Evolutionary conservation across 2,329 filamentous ascomycete species (phyloP).

Genomic region (Penicillium sp.): DNA sequence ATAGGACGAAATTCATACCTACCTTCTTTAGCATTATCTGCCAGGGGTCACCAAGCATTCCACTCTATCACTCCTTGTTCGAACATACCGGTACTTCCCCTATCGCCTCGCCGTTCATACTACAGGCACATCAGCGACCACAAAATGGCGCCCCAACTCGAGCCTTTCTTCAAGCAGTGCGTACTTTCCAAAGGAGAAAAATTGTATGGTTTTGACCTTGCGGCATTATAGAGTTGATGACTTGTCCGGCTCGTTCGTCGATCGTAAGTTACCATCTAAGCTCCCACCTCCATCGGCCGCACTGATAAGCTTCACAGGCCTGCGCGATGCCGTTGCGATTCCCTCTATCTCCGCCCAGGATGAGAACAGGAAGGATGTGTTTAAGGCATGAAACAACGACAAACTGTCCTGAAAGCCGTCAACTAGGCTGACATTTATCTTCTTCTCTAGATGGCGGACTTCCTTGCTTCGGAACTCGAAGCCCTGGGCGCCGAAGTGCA

Average conservation of each 20-base stretch:
- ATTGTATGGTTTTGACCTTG: conserved; percentile 7
- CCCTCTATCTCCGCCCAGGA: conserved; percentile 94
- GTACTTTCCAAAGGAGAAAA: conserved; percentile 22
- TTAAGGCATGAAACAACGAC: conserved; percentile 62
- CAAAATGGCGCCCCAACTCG: conserved; percentile 89
- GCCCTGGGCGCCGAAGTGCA: conserved; percentile 85
- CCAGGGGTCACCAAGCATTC: conserved; percentile 11
- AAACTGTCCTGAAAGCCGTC: background rate
- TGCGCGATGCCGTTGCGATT: conserved; percentile 91
- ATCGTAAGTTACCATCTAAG: conserved; percentile 58
- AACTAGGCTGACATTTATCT: conserved; percentile 3
- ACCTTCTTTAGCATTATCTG: conserved; percentile 12
- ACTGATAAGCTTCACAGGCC: conserved; percentile 44
- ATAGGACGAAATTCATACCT: conserved; percentile 22
- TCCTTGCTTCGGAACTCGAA: conserved; percentile 81
- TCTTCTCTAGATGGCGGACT: conserved; percentile 77
- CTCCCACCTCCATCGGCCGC: background rate
- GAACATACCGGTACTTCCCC: conserved; percentile 14
- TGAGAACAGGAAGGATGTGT: conserved; percentile 84
- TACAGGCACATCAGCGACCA: conserved; percentile 52
- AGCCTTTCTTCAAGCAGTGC: conserved; percentile 85
- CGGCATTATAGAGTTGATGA: conserved; percentile 66
- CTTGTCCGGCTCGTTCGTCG: conserved; percentile 81
- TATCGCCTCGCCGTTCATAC: conserved; percentile 40
- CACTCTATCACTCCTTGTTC: conserved; percentile 6